Percentiles rank a stretch among this genome's conserved stretches.
Conservation (phyloP, 768 basidiomycete species). For the Terana coerulea region DNA sequence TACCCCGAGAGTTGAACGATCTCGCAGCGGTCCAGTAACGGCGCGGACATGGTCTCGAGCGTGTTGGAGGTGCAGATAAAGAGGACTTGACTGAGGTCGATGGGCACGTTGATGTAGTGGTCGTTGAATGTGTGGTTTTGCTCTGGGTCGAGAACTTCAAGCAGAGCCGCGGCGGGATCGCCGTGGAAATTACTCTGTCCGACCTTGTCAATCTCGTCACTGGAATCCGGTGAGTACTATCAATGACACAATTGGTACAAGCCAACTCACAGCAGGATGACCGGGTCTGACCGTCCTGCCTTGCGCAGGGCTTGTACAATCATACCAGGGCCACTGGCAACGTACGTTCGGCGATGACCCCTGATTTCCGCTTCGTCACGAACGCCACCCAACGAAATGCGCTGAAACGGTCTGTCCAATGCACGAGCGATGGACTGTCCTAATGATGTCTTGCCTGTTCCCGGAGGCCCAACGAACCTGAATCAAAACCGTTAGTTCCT, state of each 20-base stretch:
- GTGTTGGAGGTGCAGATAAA: conserved; percentile 94
- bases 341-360: conserved; percentile 82
- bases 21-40: conserved; percentile 88
- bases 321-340: conserved; percentile 81
- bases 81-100: conserved; percentile 83
- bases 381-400: conserved; percentile 89
- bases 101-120: conserved; percentile 87
- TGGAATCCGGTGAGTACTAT: conserved; percentile 8
- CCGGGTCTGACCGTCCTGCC: conserved; percentile 75
- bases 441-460: conserved; percentile 88
- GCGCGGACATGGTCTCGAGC: conserved; percentile 84
- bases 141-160: conserved; percentile 93
- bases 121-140: conserved; percentile 88
- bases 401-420: conserved; percentile 81
- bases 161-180: conserved; percentile 83
- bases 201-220: conserved; percentile 91
- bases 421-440: conserved; percentile 86
- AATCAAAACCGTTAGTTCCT: conserved; percentile 7
- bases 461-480: conserved; percentile 88
- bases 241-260: not conserved
- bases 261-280: conserved; percentile 58
- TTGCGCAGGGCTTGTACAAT: conserved; percentile 87
- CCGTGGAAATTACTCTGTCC: conserved; percentile 87
- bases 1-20: conserved; percentile 83
- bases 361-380: conserved; percentile 88